Evolutionary conservation across 2,329 filamentous ascomycete species (phyloP).

Genomic region (Colletotrichum sp.): DNA sequence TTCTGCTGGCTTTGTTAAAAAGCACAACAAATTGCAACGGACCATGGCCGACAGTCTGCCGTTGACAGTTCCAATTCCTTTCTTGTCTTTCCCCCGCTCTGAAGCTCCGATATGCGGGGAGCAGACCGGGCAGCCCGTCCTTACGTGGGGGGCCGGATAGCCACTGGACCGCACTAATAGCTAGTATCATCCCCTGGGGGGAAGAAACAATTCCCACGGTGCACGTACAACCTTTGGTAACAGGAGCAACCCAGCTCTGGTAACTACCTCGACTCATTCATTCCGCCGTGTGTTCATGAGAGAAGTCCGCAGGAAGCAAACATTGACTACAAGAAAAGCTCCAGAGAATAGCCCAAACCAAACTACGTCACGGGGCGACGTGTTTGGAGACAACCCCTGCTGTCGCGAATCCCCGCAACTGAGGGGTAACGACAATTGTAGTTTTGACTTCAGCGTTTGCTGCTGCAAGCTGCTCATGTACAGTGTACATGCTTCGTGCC

Average conservation of each 20-base stretch:
- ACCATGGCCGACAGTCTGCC: neutral
- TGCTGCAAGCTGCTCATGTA: neutral
- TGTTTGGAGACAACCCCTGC: neutral
- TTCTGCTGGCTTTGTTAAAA: neutral
- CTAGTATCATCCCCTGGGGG: no score
- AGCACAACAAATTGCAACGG: neutral
- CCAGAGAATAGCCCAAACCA: neutral
- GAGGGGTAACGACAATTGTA: constrained; percentile 1
- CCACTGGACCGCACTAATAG: neutral
- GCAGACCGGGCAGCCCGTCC: neutral
- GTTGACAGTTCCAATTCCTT: neutral
- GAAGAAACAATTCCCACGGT: neutral
- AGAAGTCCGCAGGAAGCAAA: neutral
- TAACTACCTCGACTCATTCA: neutral
- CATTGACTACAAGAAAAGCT: neutral
- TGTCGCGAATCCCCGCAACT: neutral
- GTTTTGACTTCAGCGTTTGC: neutral
- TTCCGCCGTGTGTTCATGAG: neutral
- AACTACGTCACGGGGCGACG: neutral
- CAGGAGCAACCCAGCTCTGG: neutral
- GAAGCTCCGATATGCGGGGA: constrained; percentile 8
- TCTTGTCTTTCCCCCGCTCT: neutral
- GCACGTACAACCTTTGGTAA: neutral
- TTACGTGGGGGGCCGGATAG: neutral
- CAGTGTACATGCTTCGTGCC: neutral